Evolutionary conservation across 1,139 yeast species (phyloP), one percentile per base, ranked within the genome.

Genomic region (Protomyces gravidus): DNA sequence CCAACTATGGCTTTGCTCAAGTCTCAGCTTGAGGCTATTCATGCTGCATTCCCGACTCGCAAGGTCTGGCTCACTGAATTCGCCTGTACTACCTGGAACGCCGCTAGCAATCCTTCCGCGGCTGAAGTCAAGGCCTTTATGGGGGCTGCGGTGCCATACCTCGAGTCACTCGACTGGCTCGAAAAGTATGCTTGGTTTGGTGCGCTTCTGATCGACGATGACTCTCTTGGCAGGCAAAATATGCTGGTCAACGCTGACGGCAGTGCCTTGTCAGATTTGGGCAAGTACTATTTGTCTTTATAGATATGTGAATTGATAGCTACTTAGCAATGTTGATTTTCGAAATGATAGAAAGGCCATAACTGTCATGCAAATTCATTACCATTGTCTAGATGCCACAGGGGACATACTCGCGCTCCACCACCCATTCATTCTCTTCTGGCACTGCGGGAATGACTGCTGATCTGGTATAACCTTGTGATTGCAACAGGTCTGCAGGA

Each of bases 141-240:
- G 52, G 15, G 42, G 30, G 45, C 25, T 7, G 50, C 52, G 15
- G 47, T 59, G 39, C 23, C 48, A 1, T 59, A 51, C 42, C 46
- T 59, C 39, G 60, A 59, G 32, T 26, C 25, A 5, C 49, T 47
- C 40, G 15, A 15, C 36, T 55, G 51, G 55, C 48, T 59, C 17
- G 62, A 50, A 25, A 51, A 50, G 39, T 52, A 50, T 48, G 59
- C 42, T 39, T 56, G 60, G 64, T 59, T 61, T 32, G 57, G 60
- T 27, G 62, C 62, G 36, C 26, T 50, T 15, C 9, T 30, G 19
- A 36, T 48, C 9, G 28, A 50, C 5, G 59, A 46, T 25, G 9
- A 21, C 15, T 9, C 27, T 11, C 57, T 57, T 28, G 59, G 61
- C 15, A 15, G 50, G 7, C 50, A 39, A 26, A 57, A 52, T 40